phyloP scores from a whole-genome alignment of 257 asterid species.

The Agastache rugosa region DNA sequence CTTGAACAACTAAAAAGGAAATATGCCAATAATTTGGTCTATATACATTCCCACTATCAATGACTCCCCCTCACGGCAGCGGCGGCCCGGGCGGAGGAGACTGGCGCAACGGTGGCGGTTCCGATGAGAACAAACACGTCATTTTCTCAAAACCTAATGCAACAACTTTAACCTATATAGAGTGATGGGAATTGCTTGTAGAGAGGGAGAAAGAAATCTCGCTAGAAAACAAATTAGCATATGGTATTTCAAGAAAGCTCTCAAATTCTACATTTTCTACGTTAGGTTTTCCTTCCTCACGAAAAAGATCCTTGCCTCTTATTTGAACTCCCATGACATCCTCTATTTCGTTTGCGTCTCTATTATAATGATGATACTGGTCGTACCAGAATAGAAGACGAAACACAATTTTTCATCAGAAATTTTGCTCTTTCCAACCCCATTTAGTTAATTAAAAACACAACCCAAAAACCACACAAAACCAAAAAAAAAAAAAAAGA shows the following conservation, averaged over 20 bases:
- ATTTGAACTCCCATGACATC: background rate
- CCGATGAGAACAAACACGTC: constrained; percentile 20
- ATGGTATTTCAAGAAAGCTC: constrained; percentile 35
- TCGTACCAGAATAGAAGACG: background rate
- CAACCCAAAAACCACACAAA: constrained; percentile 47
- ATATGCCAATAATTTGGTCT: constrained; percentile 35
- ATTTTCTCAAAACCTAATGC: constrained; percentile 30
- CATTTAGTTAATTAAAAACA: constrained; percentile 23
- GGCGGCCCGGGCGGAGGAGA: constrained; percentile 15
- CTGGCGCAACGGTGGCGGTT: background rate
- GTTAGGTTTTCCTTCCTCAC: constrained; percentile 49
- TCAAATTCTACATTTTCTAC: constrained; percentile 47
- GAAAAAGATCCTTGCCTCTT: constrained; percentile 49
- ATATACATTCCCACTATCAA: constrained; percentile 42
- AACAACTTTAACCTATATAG: background rate
- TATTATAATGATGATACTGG: background rate
- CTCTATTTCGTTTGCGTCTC: background rate
- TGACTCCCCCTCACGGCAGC: background rate
- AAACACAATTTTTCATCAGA: background rate
- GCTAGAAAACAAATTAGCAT: constrained; percentile 18
- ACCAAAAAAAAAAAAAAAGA: background rate
- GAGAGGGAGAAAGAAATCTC: background rate
- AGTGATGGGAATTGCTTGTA: background rate
- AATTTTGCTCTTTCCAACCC: background rate
- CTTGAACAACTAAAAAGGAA: constrained; percentile 24